Evolutionary conservation across 306 rosid genomes (phyloP).

Genomic region (Rubus parviflorus): DNA sequence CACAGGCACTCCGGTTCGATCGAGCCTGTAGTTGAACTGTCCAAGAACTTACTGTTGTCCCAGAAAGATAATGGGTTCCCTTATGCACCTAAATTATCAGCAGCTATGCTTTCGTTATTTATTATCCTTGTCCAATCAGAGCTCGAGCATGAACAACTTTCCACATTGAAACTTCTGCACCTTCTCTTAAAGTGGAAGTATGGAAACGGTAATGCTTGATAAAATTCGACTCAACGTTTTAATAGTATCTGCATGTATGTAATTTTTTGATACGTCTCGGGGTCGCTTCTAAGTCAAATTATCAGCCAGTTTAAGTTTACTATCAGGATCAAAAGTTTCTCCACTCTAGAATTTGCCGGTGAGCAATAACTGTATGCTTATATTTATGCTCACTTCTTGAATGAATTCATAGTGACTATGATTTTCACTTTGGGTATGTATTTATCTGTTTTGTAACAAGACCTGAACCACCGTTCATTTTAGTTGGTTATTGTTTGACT

Average conservation of each 20-base stretch:
- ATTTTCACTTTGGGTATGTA: not conserved
- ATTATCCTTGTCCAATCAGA: constrained; percentile 64
- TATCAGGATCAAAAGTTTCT: not conserved
- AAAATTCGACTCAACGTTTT: not conserved
- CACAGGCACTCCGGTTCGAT: constrained; percentile 47
- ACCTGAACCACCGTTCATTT: constrained; percentile 3
- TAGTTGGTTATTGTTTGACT: not conserved
- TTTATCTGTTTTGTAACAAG: not conserved
- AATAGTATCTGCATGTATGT: not conserved
- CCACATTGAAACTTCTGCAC: constrained; percentile 58
- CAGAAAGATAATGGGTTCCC: constrained; percentile 76
- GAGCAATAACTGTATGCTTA: constrained; percentile 15
- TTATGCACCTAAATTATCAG: constrained; percentile 58
- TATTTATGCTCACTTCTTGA: constrained; percentile 7
- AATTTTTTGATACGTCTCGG: not conserved
- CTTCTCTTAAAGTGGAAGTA: constrained; percentile 73
- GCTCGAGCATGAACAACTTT: constrained; percentile 84
- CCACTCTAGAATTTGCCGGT: not conserved
- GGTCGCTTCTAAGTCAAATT: not conserved
- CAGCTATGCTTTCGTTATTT: constrained; percentile 54
- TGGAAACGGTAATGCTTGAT: constrained; percentile 51
- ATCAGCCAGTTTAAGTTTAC: not conserved
- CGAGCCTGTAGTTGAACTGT: constrained; percentile 65
- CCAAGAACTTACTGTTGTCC: constrained; percentile 56
- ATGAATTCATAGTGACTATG: constrained; percentile 1